Evolutionary conservation across 2,329 filamentous ascomycete genomes (phyloP).

Genomic region (Pseudopyricularia cyperi): DNA sequence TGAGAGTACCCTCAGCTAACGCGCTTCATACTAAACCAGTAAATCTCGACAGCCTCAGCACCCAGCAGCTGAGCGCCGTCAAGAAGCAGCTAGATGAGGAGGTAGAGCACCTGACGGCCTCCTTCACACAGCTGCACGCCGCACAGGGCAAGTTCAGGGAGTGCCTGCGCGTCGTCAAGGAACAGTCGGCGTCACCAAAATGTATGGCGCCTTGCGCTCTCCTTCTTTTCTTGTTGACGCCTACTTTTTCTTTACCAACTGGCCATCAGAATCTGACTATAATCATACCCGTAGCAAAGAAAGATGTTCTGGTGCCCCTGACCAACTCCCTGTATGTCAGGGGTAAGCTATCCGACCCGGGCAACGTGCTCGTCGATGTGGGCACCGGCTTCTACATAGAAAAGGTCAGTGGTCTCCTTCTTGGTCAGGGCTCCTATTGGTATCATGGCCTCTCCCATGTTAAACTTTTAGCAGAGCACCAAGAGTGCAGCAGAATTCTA

Average conservation of each 20-base stretch:
- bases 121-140: slow-evolving; percentile 77
- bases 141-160: slow-evolving; percentile 89
- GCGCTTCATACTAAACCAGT: slow-evolving; percentile 21
- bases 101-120: slow-evolving; percentile 83
- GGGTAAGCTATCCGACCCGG: slow-evolving; percentile 27
- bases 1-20: not conserved
- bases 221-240: not conserved
- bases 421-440: not conserved
- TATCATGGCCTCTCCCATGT: not conserved
- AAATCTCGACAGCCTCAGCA: slow-evolving; percentile 61
- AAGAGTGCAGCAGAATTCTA: slow-evolving; percentile 44
- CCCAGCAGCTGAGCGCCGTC: slow-evolving; percentile 76
- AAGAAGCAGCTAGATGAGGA: slow-evolving; percentile 96
- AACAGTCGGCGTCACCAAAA: slow-evolving; percentile 6
- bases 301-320: slow-evolving; percentile 74
- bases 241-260: not conserved
- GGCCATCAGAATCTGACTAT: not conserved
- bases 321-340: slow-evolving; percentile 92
- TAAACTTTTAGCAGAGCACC: slow-evolving; percentile 24
- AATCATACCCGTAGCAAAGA: slow-evolving; percentile 16
- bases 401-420: slow-evolving; percentile 48
- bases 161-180: slow-evolving; percentile 63
- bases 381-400: slow-evolving; percentile 92
- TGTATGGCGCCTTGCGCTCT: not conserved
- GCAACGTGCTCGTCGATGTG: slow-evolving; percentile 48